Conservation (phyloP, 805 yeast genomes). For the Teunomyces cretensis region DNA sequence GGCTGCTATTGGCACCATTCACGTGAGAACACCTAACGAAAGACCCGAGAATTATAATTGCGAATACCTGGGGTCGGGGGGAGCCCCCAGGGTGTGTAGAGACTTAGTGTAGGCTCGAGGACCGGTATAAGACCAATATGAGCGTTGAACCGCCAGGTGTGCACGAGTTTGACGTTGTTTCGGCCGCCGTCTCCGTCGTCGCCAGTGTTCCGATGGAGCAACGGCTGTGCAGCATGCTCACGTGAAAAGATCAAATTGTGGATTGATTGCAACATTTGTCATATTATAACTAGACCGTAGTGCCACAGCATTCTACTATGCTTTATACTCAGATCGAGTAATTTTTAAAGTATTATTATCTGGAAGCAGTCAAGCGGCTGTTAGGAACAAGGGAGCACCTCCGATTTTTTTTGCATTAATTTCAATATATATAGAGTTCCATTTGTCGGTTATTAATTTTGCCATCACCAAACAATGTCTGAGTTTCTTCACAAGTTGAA, state of each 20-base stretch:
- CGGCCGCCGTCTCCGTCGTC: neutral
- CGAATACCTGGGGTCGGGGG: neutral
- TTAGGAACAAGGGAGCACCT: no score
- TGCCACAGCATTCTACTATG: neutral
- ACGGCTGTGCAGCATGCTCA: conserved; percentile 10
- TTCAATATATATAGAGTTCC: conserved; percentile 1
- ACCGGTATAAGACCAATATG: no score
- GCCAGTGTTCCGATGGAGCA: neutral
- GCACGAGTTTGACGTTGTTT: no score
- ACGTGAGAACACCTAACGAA: conserved; percentile 20
- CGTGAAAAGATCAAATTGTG: conserved; percentile 27
- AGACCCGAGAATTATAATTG: neutral
- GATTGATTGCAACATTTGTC: conserved; percentile 17
- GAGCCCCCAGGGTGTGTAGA: neutral
- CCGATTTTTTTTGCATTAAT: neutral
- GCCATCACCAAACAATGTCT: conserved; percentile 8
- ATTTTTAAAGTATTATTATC: no score
- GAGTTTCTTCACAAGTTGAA: conserved; percentile 12
- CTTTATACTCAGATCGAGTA: no score
- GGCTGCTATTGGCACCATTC: conserved; percentile 14
- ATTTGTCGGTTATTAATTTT: neutral
- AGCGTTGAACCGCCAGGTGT: no score
- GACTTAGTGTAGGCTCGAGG: neutral
- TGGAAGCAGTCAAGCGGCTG: no score
- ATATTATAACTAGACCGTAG: neutral